Evolutionary conservation across 306 rosid species (phyloP).

Genomic region (Prunus armeniaca): DNA sequence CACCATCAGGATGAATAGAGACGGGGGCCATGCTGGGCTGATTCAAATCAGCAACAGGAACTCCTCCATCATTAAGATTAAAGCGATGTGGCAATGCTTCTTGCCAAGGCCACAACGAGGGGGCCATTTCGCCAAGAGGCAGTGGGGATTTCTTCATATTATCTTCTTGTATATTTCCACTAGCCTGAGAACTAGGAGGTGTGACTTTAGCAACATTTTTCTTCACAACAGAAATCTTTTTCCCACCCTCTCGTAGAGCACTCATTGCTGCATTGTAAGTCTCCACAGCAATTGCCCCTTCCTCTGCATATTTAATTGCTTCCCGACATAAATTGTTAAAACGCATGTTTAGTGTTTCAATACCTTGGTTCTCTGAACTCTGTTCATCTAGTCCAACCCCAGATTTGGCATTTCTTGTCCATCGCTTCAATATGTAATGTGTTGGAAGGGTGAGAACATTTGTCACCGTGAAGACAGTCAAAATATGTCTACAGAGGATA

Average conservation of each 20-base stretch:
- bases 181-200: constrained; percentile 41
- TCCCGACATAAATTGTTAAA: constrained; percentile 70
- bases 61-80: constrained; percentile 56
- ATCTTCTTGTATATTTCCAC: constrained; percentile 57
- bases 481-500: constrained; percentile 69
- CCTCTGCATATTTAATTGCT: constrained; percentile 71
- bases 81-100: constrained; percentile 49
- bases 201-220: constrained; percentile 52
- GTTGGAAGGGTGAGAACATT: constrained; percentile 77
- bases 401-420: constrained; percentile 70
- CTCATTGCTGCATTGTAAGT: constrained; percentile 58
- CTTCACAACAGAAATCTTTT: constrained; percentile 46
- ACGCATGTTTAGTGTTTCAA: constrained; percentile 54
- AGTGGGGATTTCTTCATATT: constrained; percentile 41
- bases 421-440: constrained; percentile 64
- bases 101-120: constrained; percentile 67
- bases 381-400: constrained; percentile 42
- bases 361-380: constrained; percentile 35
- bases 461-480: constrained; percentile 81
- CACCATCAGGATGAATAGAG: constrained; percentile 53
- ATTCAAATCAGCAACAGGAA: constrained; percentile 53
- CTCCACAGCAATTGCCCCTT: constrained; percentile 64
- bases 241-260: constrained; percentile 54
- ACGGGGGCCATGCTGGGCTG: constrained; percentile 48
- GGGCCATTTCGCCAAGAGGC: constrained; percentile 32